These are phyloP conservation scores for Groenewaldozyma salmanticensis DNA, from an alignment of 805 yeast species.

Conservation along the genomic window DNA sequence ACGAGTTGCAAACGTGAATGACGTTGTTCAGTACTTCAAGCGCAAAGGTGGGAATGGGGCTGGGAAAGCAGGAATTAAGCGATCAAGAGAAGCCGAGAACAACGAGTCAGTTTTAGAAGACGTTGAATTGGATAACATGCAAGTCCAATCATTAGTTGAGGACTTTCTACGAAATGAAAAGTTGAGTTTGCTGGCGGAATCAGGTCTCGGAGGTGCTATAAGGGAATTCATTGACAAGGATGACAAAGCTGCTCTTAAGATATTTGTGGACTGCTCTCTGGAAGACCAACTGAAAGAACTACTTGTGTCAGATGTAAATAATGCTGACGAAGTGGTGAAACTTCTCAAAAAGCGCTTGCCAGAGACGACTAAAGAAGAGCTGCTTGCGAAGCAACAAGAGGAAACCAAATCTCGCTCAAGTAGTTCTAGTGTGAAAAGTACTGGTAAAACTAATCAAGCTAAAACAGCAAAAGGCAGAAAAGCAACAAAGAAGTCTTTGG, in stretches of 20 bases:
- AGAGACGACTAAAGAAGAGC: neutral
- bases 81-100: neutral
- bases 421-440: neutral
- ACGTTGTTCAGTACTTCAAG: conserved; percentile 63
- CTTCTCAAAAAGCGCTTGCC: neutral
- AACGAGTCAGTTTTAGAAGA: conserved; percentile 12
- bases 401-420: neutral
- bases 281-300: conserved; percentile 18
- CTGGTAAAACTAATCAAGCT: neutral
- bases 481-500: neutral
- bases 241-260: conserved; percentile 58
- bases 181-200: conserved; percentile 61
- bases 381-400: too few relatives aligned
- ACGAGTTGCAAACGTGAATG: conserved; percentile 81
- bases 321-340: neutral
- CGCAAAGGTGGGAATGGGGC: conserved; percentile 28
- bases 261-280: conserved; percentile 29
- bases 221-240: conserved; percentile 69
- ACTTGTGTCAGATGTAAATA: conserved; percentile 3
- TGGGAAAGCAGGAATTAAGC: neutral
- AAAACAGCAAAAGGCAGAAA: neutral
- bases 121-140: conserved; percentile 33
- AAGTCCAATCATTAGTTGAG: conserved; percentile 54
- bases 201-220: conserved; percentile 66
- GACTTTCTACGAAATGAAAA: conserved; percentile 53